Evolutionary conservation across 371 early-diverging fungal genomes (phyloP), one percentile per base, ranked within the genome.

Genomic region (Mortierella sp.): DNA sequence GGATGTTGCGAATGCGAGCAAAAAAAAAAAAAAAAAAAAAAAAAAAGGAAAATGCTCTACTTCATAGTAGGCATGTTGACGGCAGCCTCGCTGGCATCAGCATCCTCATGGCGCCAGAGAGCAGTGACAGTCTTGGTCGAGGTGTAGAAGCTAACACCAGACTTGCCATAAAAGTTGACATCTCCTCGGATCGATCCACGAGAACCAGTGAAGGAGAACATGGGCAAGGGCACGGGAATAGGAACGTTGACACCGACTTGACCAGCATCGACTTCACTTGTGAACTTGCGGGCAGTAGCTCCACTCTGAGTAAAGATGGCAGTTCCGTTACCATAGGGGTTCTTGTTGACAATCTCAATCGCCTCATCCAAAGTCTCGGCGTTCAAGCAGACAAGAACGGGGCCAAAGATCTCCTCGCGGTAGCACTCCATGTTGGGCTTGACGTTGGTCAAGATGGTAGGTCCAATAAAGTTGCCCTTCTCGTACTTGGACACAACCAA

Each of bases 151-250:
- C 82, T 85, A 62, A 95, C 77, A 62, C 94, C 95, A 45, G 89
- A 84, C 83, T 87, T 91, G 72, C 91, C 89, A 81, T 97, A 98
- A 75, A 98, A 98, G 92, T 98, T 97, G 69, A 96, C 84, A 75
- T 98, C 99, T 51, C 99, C 99, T 62, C 90, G 84, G 72, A 98
- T 97, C 66, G 95, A 94, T 16, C 93, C 98, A 65, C 96, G 89
- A 65, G 91, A 91, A 12, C 98, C 99, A n/a, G 99, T 98, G 86
- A 95, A 93, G 57, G 95, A 93, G 88, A 98, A 98, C 92, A 97
- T 96, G 64, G 99, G 99, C 70, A 98, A 87, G 16, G 99, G 99
- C 14, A 98, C 99, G 15, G 99, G 99, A 63, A 85, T 85, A 45
- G 85, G 85, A n/a, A 83, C 82, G 60, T 85, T 85, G 67, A 85